Percentiles rank a stretch among this genome's conserved stretches.
Evolutionary conservation across 2,329 filamentous ascomycete species (phyloP).

Genomic region (Coniosporium tulheliwenetii): DNA sequence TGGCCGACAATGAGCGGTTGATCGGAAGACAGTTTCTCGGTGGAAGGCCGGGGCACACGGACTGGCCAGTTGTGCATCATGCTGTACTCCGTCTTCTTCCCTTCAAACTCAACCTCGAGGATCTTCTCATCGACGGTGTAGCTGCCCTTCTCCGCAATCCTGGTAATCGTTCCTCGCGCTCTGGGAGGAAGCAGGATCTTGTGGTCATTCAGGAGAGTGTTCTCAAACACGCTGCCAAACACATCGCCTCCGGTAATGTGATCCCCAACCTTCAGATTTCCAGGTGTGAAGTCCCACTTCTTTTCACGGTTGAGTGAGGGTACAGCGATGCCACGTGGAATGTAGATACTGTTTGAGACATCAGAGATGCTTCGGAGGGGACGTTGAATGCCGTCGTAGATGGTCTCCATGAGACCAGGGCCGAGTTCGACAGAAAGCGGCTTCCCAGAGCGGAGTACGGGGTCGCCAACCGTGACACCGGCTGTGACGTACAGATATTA

Average conservation of each 20-base stretch:
- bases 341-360: constrained; percentile 79
- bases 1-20: constrained; percentile 93
- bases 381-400: constrained; percentile 98
- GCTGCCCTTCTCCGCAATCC: constrained; percentile 73
- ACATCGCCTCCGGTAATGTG: constrained; percentile 94
- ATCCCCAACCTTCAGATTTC: constrained; percentile 78
- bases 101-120: constrained; percentile 91
- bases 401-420: constrained; percentile 93
- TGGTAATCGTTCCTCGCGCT: constrained; percentile 80
- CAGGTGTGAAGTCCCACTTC: constrained; percentile 92
- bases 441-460: constrained; percentile 80
- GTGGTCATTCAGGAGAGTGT: constrained; percentile 86
- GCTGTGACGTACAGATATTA: constrained; percentile 33
- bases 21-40: constrained; percentile 79
- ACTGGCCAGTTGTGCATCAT: constrained; percentile 99
- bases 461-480: constrained; percentile 90
- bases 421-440: constrained; percentile 94
- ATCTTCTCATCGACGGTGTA: constrained; percentile 93
- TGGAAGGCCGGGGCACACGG: constrained; percentile 81
- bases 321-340: constrained; percentile 80
- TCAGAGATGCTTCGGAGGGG: constrained; percentile 75
- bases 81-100: constrained; percentile 80
- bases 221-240: constrained; percentile 89
- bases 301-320: constrained; percentile 78
- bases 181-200: constrained; percentile 84